Percentiles rank a stretch among this genome's conserved stretches.
Conservation (phyloP, 495 filamentous ascomycete species). For the Talaromyces ruber region DNA sequence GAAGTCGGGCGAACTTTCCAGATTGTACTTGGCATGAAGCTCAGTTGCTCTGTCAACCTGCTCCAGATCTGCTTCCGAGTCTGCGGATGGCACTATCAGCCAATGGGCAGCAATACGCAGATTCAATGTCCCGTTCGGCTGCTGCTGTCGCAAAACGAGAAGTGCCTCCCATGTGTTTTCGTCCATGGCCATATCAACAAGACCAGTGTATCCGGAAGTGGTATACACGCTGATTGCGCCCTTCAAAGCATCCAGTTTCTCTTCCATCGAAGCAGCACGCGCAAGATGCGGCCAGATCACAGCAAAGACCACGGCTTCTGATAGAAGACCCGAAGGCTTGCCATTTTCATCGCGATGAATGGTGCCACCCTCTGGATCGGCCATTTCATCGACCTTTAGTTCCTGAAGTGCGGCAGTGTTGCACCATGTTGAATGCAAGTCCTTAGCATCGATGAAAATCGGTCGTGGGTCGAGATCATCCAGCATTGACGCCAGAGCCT, state of each 20-base stretch:
- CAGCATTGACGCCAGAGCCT: conserved; percentile 43
- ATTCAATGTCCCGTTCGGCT: conserved; percentile 24
- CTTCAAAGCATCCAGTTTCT: conserved; percentile 42
- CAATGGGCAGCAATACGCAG: conserved; percentile 57
- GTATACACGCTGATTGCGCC: conserved; percentile 44
- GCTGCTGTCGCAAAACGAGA: conserved; percentile 29
- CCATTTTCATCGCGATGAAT: conserved; percentile 47
- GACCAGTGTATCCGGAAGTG: conserved; percentile 49
- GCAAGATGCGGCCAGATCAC: conserved; percentile 54
- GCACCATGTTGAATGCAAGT: conserved; percentile 56
- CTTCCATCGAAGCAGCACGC: conserved; percentile 37
- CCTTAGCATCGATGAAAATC: conserved; percentile 53
- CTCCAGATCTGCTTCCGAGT: conserved; percentile 29
- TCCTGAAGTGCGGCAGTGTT: conserved; percentile 47
- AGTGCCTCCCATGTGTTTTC: conserved; percentile 51
- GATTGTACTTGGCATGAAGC: conserved; percentile 37
- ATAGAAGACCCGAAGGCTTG: conserved; percentile 44
- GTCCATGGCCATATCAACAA: conserved; percentile 68
- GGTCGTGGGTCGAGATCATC: conserved; percentile 46
- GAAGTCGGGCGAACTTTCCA: conserved; percentile 39
- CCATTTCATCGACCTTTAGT: conserved; percentile 35
- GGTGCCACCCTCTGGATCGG: conserved; percentile 46
- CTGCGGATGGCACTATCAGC: conserved; percentile 43
- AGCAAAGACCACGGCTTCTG: conserved; percentile 46
- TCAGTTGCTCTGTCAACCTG: conserved; percentile 55